Conservation (phyloP, 208 protist genomes). For the Leishmania turanica region DNA sequence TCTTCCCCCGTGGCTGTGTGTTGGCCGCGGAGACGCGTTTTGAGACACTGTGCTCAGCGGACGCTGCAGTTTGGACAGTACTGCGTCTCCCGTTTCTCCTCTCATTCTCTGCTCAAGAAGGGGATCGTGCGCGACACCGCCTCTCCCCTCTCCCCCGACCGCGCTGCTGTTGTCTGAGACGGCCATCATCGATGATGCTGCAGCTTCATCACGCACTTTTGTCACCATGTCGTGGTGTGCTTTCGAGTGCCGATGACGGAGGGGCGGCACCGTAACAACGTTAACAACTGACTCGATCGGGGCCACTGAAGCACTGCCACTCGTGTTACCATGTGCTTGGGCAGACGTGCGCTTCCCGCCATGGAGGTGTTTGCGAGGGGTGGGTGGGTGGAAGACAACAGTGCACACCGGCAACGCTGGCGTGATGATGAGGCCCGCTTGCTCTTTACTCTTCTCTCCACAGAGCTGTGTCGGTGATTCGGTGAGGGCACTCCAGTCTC, state of each 20-base stretch:
- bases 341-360: neutral
- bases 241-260: neutral
- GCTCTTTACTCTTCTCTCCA: neutral
- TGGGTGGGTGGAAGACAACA: neutral
- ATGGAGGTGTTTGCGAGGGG: neutral
- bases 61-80: neutral
- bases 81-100: neutral
- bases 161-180: neutral
- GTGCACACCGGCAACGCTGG: neutral
- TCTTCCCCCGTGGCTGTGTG: neutral
- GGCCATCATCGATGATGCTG: neutral
- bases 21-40: neutral
- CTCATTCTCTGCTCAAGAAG: neutral
- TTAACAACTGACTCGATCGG: neutral
- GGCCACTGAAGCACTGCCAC: neutral
- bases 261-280: neutral
- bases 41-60: neutral
- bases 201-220: neutral
- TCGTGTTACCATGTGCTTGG: neutral
- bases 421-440: no score
- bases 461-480: neutral
- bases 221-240: neutral
- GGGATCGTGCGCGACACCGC: neutral
- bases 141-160: neutral
- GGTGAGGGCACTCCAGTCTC: neutral